phyloP scores from a whole-genome alignment of 2,329 filamentous ascomycete species.

The Penicillium concentricum region DNA sequence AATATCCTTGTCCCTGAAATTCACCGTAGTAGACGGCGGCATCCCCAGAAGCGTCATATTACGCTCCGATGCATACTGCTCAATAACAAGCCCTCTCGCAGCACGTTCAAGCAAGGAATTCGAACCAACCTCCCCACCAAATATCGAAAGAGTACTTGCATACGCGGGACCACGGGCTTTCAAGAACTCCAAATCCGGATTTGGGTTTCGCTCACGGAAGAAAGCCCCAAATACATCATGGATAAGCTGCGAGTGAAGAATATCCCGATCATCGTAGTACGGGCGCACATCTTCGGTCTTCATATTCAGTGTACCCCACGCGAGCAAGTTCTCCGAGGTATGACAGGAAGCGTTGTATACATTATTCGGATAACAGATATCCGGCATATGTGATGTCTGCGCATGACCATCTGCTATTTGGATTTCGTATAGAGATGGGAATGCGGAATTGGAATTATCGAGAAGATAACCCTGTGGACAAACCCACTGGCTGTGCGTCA shows the following conservation, averaged over 20 bases:
- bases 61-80: constrained; percentile 9
- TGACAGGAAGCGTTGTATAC: constrained; percentile 30
- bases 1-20: constrained; percentile 14
- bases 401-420: constrained; percentile 25
- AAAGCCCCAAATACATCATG: constrained; percentile 27
- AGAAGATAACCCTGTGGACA: constrained; percentile 12
- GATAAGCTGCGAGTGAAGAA: constrained; percentile 24
- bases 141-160: constrained; percentile 14
- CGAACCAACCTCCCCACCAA: background rate
- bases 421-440: constrained; percentile 23
- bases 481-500: constrained; percentile 11
- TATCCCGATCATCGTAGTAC: constrained; percentile 21
- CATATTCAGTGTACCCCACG: constrained; percentile 29
- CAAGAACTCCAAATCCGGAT: constrained; percentile 20
- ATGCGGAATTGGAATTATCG: background rate
- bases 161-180: constrained; percentile 23
- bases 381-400: constrained; percentile 17
- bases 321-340: constrained; percentile 25
- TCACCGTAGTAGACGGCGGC: constrained; percentile 10
- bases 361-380: constrained; percentile 25
- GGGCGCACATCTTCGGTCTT: constrained; percentile 24
- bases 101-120: background rate
- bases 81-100: constrained; percentile 1
- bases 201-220: constrained; percentile 22
- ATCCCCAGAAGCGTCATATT: constrained; percentile 19